phyloP scores from a whole-genome alignment of 2,329 filamentous ascomycete species.

The Trichoderma cornu-damae region DNA sequence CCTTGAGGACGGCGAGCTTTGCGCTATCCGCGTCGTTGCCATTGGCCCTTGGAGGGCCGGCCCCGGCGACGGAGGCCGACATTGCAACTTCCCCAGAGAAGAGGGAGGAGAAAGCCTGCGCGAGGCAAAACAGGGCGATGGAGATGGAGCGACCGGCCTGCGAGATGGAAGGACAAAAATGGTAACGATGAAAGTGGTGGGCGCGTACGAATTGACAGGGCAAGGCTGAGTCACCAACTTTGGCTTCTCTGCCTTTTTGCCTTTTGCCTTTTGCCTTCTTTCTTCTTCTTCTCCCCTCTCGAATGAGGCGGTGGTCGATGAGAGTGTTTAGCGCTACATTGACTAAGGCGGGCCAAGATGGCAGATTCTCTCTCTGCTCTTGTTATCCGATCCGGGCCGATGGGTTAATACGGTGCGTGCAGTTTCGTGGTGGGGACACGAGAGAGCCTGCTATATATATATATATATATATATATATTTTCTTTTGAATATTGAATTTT shows the following conservation, averaged over 20 bases:
- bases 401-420: background rate
- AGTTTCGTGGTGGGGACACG: conserved; percentile 15
- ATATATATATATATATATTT: no score
- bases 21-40: conserved; percentile 31
- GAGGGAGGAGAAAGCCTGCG: background rate
- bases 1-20: conserved; percentile 50
- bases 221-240: background rate
- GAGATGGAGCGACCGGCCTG: background rate
- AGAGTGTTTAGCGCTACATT: conserved; percentile 1
- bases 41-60: conserved; percentile 21
- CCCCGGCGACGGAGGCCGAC: conserved; percentile 27
- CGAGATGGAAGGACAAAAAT: background rate
- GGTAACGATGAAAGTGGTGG: background rate
- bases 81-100: conserved; percentile 21
- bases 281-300: background rate
- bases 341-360: background rate
- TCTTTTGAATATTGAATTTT: no score
- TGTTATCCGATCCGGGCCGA: background rate
- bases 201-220: background rate
- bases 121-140: background rate
- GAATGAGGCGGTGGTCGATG: background rate
- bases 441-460: no score
- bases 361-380: background rate
- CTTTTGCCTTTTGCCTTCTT: background rate
- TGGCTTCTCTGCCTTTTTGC: background rate